phyloP scores from a whole-genome alignment of 2,329 filamentous ascomycete species.

The Fusarium proliferatum region DNA sequence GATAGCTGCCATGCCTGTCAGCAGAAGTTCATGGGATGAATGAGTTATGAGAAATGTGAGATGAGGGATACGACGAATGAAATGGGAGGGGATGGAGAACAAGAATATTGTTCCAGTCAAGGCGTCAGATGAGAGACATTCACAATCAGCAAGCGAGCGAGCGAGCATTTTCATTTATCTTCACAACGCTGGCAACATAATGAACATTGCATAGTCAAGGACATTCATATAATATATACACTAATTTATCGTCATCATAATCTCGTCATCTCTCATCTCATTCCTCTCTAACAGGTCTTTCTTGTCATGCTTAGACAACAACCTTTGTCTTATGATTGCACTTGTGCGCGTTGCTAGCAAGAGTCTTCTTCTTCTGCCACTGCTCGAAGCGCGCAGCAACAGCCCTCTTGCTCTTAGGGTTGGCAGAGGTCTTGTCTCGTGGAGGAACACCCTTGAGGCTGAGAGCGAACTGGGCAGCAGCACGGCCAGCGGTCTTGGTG shows the following conservation, averaged over 20 bases:
- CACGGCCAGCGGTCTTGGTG: conserved; percentile 60
- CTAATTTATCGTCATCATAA: background rate
- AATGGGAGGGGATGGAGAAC: too few relatives aligned
- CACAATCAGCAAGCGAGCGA: conserved; percentile 1
- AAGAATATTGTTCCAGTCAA: too few relatives aligned
- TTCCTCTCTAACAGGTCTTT: background rate
- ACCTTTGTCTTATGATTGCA: conserved; percentile 44
- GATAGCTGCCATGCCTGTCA: background rate
- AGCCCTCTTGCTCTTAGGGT: conserved; percentile 42
- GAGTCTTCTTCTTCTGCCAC: conserved; percentile 40
- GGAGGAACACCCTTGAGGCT: conserved; percentile 50
- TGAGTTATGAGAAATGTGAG: background rate
- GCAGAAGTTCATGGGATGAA: fast-evolving
- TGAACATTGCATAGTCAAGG: background rate
- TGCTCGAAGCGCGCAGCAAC: conserved; percentile 42
- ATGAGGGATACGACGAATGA: background rate
- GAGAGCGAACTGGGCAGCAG: conserved; percentile 57
- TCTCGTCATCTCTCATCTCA: conserved; percentile 9
- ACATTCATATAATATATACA: conserved; percentile 13
- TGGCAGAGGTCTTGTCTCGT: conserved; percentile 46
- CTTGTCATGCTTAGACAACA: conserved; percentile 25
- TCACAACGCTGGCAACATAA: background rate
- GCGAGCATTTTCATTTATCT: conserved; percentile 2
- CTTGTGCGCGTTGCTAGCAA: conserved; percentile 45
- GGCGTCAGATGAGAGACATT: background rate